A percentile compares a stretch with the other conserved stretches of the same genome.
These are phyloP conservation scores for Ambrosia trifida DNA, from an alignment of 129 eudicot genomes.

Conservation along the genomic window DNA sequence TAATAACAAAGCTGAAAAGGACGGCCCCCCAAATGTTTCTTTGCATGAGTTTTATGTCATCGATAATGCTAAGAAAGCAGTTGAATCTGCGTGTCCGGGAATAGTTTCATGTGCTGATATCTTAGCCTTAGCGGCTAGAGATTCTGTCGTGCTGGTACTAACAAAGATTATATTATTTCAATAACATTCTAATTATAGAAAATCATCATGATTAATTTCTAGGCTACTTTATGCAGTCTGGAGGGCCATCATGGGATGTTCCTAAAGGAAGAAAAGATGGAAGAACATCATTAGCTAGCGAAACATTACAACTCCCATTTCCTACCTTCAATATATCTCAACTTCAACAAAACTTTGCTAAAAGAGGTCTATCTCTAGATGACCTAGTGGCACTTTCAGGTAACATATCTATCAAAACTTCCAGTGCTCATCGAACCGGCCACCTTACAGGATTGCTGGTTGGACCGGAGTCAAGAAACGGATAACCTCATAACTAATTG, in stretches of 20 bases:
- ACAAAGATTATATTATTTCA: background rate
- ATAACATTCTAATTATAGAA: background rate
- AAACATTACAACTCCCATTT: constrained; percentile 63
- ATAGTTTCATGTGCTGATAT: constrained; percentile 84
- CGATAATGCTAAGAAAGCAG: constrained; percentile 63
- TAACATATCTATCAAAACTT: constrained; percentile 16
- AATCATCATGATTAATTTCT: background rate
- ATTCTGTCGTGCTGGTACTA: constrained; percentile 65
- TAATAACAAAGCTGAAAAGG: constrained; percentile 66
- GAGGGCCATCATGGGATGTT: constrained; percentile 86
- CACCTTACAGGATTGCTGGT: too few species aligned
- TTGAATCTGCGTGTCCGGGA: constrained; percentile 74
- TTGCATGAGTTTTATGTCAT: constrained; percentile 73
- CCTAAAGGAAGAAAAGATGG: constrained; percentile 93
- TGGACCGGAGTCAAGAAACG: too few species aligned
- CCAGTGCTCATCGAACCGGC: too few species aligned
- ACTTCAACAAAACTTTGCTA: constrained; percentile 74
- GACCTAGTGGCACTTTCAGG: constrained; percentile 91
- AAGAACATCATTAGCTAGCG: constrained; percentile 74
- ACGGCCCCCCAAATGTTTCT: constrained; percentile 75
- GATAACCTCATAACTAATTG: too few species aligned
- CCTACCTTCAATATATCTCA: constrained; percentile 76
- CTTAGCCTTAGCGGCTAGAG: constrained; percentile 80
- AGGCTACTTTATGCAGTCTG: constrained; percentile 42
- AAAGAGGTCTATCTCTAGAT: constrained; percentile 69